Percentiles rank a stretch among this genome's conserved stretches.
phyloP scores from a whole-genome alignment of 768 basidiomycete species.

The Coprinopsis strossmayeri region DNA sequence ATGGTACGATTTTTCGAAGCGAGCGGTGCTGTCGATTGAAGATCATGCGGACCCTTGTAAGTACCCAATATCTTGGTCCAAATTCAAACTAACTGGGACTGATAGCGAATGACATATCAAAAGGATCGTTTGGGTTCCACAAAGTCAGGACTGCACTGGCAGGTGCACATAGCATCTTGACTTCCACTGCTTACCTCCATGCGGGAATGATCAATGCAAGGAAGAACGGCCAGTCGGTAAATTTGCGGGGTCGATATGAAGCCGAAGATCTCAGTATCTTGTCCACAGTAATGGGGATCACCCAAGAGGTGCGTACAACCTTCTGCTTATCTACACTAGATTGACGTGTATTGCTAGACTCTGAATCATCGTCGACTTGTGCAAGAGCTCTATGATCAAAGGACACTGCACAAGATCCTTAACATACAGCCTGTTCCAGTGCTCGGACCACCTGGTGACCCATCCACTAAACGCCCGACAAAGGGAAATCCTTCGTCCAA shows the following conservation, averaged over 20 bases:
- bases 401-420: slow-evolving; percentile 57
- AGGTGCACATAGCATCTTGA: slow-evolving; percentile 74
- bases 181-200: slow-evolving; percentile 61
- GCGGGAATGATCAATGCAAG: slow-evolving; percentile 58
- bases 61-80: no score
- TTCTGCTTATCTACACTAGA: no score
- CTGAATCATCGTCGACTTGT: slow-evolving; percentile 68
- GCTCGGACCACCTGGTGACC: no score
- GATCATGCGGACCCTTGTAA: slow-evolving; percentile 86
- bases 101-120: slow-evolving; percentile 88
- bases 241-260: slow-evolving; percentile 34
- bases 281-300: slow-evolving; percentile 72
- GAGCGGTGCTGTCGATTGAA: slow-evolving; percentile 73
- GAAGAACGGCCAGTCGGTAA: slow-evolving; percentile 40
- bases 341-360: no score
- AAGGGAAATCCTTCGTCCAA: not conserved
- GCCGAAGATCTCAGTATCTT: slow-evolving; percentile 73
- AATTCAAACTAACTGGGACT: slow-evolving; percentile 1
- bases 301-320: slow-evolving; percentile 58
- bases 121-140: slow-evolving; percentile 77
- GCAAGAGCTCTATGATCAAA: slow-evolving; percentile 58
- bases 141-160: slow-evolving; percentile 80
- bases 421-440: no score
- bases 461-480: not conserved
- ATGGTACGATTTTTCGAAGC: slow-evolving; percentile 62